A percentile compares a stretch with the other conserved stretches of the same genome.
Evolutionary conservation across 1,139 yeast species (phyloP).

Genomic region (Candida labiduridarum): DNA sequence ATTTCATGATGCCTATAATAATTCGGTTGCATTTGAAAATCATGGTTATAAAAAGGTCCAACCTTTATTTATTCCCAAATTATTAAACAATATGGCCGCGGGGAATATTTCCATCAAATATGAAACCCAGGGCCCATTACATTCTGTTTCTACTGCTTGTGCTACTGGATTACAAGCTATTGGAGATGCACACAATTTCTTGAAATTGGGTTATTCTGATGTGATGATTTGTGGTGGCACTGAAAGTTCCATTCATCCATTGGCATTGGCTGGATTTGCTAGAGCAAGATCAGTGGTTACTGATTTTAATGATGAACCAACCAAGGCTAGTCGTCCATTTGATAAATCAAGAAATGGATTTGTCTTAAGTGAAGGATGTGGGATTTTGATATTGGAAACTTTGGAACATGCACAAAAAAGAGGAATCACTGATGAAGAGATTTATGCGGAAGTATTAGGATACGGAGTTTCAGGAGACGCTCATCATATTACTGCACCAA

Average conservation of each 20-base stretch:
- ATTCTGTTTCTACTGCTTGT: slow-evolving; percentile 91
- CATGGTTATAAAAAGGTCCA: slow-evolving; percentile 73
- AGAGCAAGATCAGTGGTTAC: slow-evolving; percentile 83
- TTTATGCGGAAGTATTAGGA: slow-evolving; percentile 82
- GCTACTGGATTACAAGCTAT: slow-evolving; percentile 94
- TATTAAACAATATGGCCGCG: slow-evolving; percentile 91
- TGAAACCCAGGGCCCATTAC: slow-evolving; percentile 82
- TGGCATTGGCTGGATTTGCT: slow-evolving; percentile 89
- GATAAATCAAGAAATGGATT: slow-evolving; percentile 81
- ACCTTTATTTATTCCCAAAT: slow-evolving; percentile 83
- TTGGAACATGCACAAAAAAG: slow-evolving; percentile 74
- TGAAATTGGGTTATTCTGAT: slow-evolving; percentile 77
- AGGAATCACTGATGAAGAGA: slow-evolving; percentile 52
- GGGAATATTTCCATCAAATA: slow-evolving; percentile 84
- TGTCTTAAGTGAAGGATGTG: slow-evolving; percentile 93
- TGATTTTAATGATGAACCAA: slow-evolving; percentile 61
- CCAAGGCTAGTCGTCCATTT: slow-evolving; percentile 81
- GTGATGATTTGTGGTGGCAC: slow-evolving; percentile 93
- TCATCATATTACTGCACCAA: slow-evolving; percentile 90
- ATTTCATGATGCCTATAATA: slow-evolving; percentile 70
- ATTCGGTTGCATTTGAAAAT: slow-evolving; percentile 50
- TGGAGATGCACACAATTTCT: slow-evolving; percentile 88
- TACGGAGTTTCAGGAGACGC: slow-evolving; percentile 95
- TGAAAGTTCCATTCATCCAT: slow-evolving; percentile 85
- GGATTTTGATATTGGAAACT: slow-evolving; percentile 74